Base-by-base conservation (phyloP, 768 basidiomycete species). In the Cystobasidium tubakii region DNA sequence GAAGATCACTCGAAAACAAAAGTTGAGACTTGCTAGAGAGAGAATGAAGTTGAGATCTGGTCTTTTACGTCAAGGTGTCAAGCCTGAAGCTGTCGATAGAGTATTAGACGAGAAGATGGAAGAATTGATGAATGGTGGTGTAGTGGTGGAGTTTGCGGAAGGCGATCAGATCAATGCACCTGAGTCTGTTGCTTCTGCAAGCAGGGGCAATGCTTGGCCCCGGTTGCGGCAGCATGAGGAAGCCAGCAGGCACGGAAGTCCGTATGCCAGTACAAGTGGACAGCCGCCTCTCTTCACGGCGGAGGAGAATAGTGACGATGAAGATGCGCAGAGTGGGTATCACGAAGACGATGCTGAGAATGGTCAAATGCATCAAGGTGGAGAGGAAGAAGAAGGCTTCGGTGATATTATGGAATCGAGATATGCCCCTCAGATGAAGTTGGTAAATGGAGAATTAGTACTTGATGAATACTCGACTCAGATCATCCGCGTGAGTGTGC, bases 381-480 rank as follows among this genome's bases (percentile, higher is more conserved):
- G 57, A 17, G 81, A 79, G 6, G 86, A 86, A 31, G 82, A 83
- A n/a, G 85, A 83, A 34, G 86, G 84, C 1, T 84, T 85, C 55
- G 88, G 85, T 19, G 79, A 76, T 27, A 90, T 91, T 76, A 88
- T 90, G 77, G 92, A 92, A 78, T 82, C 85, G 6, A 84, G 89
- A 78, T 90, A 85, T 78, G 92, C 88, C 75, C 90, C 90, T 4
- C 92, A 93, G 82, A 86, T 95, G 76, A 88, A 90, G 42, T 88
- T 92, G 67, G 91, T 90, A 9, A 91, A 89, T 77, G 92, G 92
- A 71, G 88, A 92, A 81, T 88, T 90, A 7, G 86, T 93, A 63
- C 86, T 94, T 72, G 91, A 95, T 77, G 90, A 93, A 79, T 87
- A 90, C 29, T 90, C 90, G 15, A 82, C 93, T 23, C 87, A 88